These are phyloP conservation scores for Podila epicladia DNA, from an alignment of 192 early-diverging fungal genomes.

Conservation along the genomic window DNA sequence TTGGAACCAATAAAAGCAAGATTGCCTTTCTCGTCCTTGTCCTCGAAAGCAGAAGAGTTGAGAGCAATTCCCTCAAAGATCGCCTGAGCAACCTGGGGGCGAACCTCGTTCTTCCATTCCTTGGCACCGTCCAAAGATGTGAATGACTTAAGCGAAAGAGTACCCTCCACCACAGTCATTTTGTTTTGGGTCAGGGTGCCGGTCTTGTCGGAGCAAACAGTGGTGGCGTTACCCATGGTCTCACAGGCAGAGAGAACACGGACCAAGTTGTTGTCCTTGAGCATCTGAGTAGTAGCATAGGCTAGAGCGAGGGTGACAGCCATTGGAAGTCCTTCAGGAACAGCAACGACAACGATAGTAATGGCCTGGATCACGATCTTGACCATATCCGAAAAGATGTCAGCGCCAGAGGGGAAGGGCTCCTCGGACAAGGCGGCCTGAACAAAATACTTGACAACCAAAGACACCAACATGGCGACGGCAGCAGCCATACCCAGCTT, in stretches of 20 bases:
- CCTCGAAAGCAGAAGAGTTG: slow-evolving; percentile 83
- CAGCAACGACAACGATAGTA: slow-evolving; percentile 84
- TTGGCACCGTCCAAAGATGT: slow-evolving; percentile 52
- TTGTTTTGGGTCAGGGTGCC: slow-evolving; percentile 87
- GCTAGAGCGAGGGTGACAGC: slow-evolving; percentile 88
- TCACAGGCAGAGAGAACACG: slow-evolving; percentile 83
- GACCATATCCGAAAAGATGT: slow-evolving; percentile 69
- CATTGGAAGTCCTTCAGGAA: slow-evolving; percentile 90
- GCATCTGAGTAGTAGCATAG: slow-evolving; percentile 85
- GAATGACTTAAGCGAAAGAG: slow-evolving; percentile 60
- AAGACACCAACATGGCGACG: slow-evolving; percentile 82
- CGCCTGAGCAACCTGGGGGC: slow-evolving; percentile 47
- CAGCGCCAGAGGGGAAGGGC: slow-evolving; percentile 60
- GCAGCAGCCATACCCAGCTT: slow-evolving; percentile 90
- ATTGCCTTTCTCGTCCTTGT: slow-evolving; percentile 68
- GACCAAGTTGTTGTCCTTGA: slow-evolving; percentile 83
- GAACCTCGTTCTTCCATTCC: slow-evolving; percentile 60
- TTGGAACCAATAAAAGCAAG: slow-evolving; percentile 79
- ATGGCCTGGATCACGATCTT: slow-evolving; percentile 84
- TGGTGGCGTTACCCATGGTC: slow-evolving; percentile 86
- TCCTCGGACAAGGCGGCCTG: slow-evolving; percentile 61
- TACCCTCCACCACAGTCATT: slow-evolving; percentile 81
- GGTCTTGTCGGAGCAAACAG: slow-evolving; percentile 90
- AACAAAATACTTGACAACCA: slow-evolving; percentile 73
- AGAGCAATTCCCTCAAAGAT: slow-evolving; percentile 71